phyloP scores from a whole-genome alignment of 768 basidiomycete species.

The Flagelloscypha sp. region DNA sequence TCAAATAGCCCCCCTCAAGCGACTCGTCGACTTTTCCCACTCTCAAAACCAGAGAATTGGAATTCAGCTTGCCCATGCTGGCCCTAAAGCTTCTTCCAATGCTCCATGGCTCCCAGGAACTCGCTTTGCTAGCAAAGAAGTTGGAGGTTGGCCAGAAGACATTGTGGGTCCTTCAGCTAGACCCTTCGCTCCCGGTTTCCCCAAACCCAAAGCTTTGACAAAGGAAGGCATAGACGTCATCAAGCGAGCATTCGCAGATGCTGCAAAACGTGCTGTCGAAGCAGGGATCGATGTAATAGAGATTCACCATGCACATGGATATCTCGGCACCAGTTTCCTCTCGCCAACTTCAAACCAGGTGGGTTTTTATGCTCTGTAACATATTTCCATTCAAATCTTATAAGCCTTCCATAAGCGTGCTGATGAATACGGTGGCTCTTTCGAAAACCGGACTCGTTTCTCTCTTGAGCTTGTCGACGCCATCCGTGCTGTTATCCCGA shows the following conservation, averaged over 20 bases:
- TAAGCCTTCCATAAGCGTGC: too few species aligned
- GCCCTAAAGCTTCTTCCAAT: constrained; percentile 61
- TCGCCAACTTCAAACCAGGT: constrained; percentile 53
- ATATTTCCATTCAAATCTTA: too few species aligned
- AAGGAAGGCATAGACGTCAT: constrained; percentile 48
- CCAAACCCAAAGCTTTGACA: constrained; percentile 49
- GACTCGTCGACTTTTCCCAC: constrained; percentile 62
- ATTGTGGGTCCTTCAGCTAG: constrained; percentile 55
- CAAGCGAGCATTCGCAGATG: constrained; percentile 46
- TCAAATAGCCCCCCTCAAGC: constrained; percentile 37
- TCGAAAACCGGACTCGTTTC: constrained; percentile 61
- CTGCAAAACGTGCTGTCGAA: constrained; percentile 42
- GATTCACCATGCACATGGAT: constrained; percentile 61
- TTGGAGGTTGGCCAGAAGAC: constrained; percentile 44
- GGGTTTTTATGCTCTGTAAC: too few species aligned
- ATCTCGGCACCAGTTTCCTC: constrained; percentile 47
- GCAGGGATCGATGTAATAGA: constrained; percentile 58
- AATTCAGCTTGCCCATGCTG: constrained; percentile 72
- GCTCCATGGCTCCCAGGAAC: constrained; percentile 49
- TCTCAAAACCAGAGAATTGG: constrained; percentile 61
- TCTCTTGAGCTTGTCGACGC: constrained; percentile 57
- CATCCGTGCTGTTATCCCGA: constrained; percentile 50
- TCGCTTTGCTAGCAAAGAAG: constrained; percentile 23
- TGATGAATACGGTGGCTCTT: constrained; percentile 63
- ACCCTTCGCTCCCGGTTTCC: constrained; percentile 31